These are phyloP conservation scores for Entophlyctis helioformis DNA, from an alignment of 192 early-diverging fungal genomes.

Conservation along the genomic window DNA sequence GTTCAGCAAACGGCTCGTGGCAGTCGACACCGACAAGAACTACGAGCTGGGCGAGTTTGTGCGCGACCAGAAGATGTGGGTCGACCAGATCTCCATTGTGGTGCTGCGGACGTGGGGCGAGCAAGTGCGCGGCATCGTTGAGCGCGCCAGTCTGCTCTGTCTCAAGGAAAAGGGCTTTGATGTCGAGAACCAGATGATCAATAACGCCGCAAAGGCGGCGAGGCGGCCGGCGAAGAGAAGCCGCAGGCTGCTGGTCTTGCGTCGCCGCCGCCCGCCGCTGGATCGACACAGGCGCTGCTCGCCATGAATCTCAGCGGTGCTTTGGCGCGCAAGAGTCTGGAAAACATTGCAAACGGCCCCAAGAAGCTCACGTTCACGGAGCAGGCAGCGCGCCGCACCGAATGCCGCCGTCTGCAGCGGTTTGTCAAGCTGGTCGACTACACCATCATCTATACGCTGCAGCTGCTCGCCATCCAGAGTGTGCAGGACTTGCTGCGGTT, in stretches of 20 bases:
- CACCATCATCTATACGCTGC: slow-evolving; percentile 38
- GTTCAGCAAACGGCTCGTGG: slow-evolving; percentile 15
- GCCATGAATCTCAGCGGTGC: no score
- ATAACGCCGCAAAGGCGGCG: not conserved
- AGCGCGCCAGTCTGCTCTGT: slow-evolving; percentile 25
- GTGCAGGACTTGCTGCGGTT: slow-evolving; percentile 24
- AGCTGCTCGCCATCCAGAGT: slow-evolving; percentile 30
- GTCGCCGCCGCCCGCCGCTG: no score
- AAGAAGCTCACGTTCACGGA: slow-evolving; percentile 41
- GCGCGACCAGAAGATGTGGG: slow-evolving; percentile 27
- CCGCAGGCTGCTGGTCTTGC: no score
- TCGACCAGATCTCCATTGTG: slow-evolving; percentile 12
- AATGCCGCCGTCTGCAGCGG: slow-evolving; percentile 37
- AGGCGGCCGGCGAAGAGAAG: not conserved
- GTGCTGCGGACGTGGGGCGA: slow-evolving; percentile 28
- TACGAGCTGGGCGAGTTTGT: slow-evolving; percentile 35
- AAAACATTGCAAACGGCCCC: not conserved
- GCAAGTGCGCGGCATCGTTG: slow-evolving; percentile 20
- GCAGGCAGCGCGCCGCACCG: slow-evolving; percentile 41
- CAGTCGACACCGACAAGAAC: slow-evolving; percentile 13
- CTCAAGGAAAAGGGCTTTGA: slow-evolving; percentile 38
- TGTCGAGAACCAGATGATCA: slow-evolving; percentile 6
- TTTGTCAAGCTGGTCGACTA: slow-evolving; percentile 52
- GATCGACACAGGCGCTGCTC: no score
- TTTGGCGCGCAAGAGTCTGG: not conserved